Percentiles rank a stretch among this genome's conserved stretches.
phyloP scores from a whole-genome alignment of 2,329 filamentous ascomycete species.

The Pseudopyricularia javanii region DNA sequence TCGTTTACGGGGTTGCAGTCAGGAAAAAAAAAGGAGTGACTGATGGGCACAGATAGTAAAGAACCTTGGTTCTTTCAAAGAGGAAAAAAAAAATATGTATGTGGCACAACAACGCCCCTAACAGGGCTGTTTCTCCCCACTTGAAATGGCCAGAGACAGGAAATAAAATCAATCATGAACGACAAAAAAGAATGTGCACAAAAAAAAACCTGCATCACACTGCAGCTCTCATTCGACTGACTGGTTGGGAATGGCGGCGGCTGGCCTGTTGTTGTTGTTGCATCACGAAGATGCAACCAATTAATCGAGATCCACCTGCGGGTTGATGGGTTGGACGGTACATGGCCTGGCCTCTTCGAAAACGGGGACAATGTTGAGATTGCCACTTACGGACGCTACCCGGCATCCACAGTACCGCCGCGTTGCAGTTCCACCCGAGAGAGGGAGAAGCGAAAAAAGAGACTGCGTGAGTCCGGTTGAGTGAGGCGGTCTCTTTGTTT shows the following conservation, averaged over 20 bases:
- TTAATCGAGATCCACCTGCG: slow-evolving; percentile 5
- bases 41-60: too few relatives aligned
- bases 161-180: too few relatives aligned
- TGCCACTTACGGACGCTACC: slow-evolving; percentile 4
- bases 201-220: slow-evolving; percentile 4
- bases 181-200: slow-evolving; percentile 5
- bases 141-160: too few relatives aligned
- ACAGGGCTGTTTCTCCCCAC: background rate
- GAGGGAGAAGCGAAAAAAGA: too few relatives aligned
- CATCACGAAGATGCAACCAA: slow-evolving; percentile 1
- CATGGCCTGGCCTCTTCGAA: background rate
- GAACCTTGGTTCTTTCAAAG: too few relatives aligned
- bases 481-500: background rate
- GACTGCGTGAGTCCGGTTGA: background rate
- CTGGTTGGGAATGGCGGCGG: background rate
- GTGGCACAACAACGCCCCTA: background rate
- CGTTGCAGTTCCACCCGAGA: background rate
- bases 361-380: slow-evolving; percentile 2
- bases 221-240: background rate
- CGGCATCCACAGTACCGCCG: slow-evolving; percentile 1
- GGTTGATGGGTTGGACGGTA: background rate
- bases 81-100: too few relatives aligned
- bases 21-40: too few relatives aligned
- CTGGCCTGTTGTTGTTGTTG: too few relatives aligned
- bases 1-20: too few relatives aligned